Evolutionary conservation across 2,329 filamentous ascomycete species (phyloP), one percentile per base, ranked within the genome.

Genomic region (Claviceps paspali): DNA sequence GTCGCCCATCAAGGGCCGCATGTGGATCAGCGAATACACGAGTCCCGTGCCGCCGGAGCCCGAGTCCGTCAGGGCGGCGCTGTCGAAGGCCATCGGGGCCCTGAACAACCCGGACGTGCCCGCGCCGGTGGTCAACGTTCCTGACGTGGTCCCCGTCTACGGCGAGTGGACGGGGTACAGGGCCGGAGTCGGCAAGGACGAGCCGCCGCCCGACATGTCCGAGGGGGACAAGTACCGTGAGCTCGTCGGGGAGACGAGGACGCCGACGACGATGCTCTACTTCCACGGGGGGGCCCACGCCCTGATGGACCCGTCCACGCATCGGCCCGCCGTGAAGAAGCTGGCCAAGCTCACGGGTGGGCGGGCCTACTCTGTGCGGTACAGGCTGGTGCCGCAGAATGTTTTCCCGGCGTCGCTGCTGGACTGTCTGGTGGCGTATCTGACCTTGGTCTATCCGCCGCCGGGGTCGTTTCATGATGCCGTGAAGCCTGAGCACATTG

Each of bases 111-210:
- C 35, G 11, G 39, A 40, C 36, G 29, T 36, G 4, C 31, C 30
- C 15, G 41, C 29, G 10, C 33, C 42, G 33, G 44, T 24, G 29
- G 33, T 51, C 10, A 40, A 42, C n/a, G 41, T 70, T 41, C 76
- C 79, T 1, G 67, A 68, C 0, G 51, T 75, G 1, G 53, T 59
- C 2, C 59, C 70, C 14, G 65, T 83, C 5, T 72, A 83, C 52
- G 79, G 73, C 18, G 82, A 88, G 53, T 87, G 82, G 82, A 82
- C 78, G 3, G 79, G 80, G 0, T 79, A 79, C 54, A 65, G 82
- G 18, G 62, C 67, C 1, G 62, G 52, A 26, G 80, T 67, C 4
- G 57, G 59, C 3, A 51, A 59, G 15, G 59, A 69, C 2, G 64
- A 70, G 14, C 52, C 56, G 4, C 61, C 73, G 42, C 76, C 76